Evolutionary conservation across 176 grass and related monocot species (phyloP).

Genomic region (Alopecurus myosuroides): DNA sequence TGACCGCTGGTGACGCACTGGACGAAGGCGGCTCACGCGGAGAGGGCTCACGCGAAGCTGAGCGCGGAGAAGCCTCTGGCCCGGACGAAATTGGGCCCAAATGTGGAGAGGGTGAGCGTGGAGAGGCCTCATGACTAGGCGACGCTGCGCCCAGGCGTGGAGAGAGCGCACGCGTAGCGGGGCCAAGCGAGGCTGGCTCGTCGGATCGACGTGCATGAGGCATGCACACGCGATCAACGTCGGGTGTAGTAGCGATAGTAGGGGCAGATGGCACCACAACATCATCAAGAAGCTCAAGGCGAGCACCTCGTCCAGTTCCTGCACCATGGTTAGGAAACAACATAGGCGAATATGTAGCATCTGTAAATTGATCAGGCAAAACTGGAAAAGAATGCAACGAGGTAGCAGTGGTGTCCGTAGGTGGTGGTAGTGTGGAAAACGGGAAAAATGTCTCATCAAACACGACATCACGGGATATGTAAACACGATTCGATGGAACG

Average conservation of each 20-base stretch:
- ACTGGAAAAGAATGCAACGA: too few species aligned
- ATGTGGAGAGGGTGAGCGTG: too few species aligned
- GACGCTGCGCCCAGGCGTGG: too few species aligned
- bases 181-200: neutral
- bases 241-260: neutral
- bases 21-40: neutral
- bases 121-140: too few species aligned
- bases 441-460: too few species aligned
- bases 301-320: neutral
- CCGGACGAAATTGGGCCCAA: neutral
- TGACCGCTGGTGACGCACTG: neutral
- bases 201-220: neutral
- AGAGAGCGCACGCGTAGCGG: neutral
- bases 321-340: too few species aligned
- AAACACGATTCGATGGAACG: too few species aligned
- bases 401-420: too few species aligned
- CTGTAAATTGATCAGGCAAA: too few species aligned
- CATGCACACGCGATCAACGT: neutral
- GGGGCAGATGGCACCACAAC: neutral
- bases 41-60: neutral
- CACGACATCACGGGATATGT: too few species aligned
- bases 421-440: too few species aligned
- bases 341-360: too few species aligned
- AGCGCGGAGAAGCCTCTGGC: neutral
- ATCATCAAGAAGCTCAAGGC: neutral